These are phyloP conservation scores for Coffea humblotiana DNA, from an alignment of 305 asterid species.

Conservation along the genomic window DNA sequence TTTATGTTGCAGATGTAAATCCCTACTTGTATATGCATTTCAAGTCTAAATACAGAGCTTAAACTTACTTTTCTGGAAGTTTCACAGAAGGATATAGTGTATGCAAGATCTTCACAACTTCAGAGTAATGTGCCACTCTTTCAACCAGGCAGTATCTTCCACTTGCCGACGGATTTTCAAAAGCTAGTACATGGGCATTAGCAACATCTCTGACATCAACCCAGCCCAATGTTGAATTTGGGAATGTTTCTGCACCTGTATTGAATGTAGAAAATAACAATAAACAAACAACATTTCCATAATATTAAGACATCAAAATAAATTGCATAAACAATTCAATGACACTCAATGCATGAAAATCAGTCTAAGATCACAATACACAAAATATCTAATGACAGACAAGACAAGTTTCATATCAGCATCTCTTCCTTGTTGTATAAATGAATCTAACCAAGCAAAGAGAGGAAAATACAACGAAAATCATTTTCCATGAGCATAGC, in stretches of 20 bases:
- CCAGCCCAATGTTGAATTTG: slow-evolving; percentile 53
- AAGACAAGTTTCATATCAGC: no score
- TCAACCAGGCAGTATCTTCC: slow-evolving; percentile 55
- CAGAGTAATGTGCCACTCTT: slow-evolving; percentile 47
- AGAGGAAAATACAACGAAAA: neutral
- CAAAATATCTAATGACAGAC: neutral
- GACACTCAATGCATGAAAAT: neutral
- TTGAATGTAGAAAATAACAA: neutral
- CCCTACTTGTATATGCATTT: neutral
- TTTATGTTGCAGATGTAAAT: neutral
- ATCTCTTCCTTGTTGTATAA: neutral
- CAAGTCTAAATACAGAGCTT: neutral
- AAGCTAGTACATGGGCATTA: slow-evolving; percentile 49
- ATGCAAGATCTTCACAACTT: slow-evolving; percentile 39
- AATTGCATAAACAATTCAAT: neutral
- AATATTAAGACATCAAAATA: neutral
- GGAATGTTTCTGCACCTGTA: slow-evolving; percentile 50
- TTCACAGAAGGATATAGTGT: slow-evolving; percentile 39
- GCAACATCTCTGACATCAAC: slow-evolving; percentile 63
- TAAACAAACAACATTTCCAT: neutral
- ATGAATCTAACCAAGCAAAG: neutral
- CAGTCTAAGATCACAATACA: no score
- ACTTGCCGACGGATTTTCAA: slow-evolving; percentile 48
- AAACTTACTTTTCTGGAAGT: slow-evolving; percentile 53
- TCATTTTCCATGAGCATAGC: neutral